Evolutionary conservation across 2,329 filamentous ascomycete species (phyloP), one percentile per base, ranked within the genome.

Genomic region (Colletotrichum australisinense): DNA sequence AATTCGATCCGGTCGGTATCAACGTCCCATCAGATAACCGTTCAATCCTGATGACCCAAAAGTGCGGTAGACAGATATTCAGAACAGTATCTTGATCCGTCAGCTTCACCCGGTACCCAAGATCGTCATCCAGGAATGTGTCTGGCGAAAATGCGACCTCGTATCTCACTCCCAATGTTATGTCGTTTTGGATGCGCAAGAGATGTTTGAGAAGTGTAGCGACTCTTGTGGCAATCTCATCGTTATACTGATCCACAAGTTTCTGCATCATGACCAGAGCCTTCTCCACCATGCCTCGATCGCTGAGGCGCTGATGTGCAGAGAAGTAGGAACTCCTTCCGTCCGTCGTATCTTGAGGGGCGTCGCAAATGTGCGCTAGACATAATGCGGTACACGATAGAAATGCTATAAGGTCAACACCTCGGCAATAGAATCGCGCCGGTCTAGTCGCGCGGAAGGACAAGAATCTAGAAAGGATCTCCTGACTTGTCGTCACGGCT

Each of bases 261-360:
- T 75, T 69, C 14, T 80, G 75, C 78, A 86, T 84, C 53, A 75
- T 80, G 59, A 81, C 80, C 9, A 82, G 78, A 1, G 77, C 78
- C 30, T 81, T 78, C 65, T 85, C 83, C 30, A 85, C 77, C 73
- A 84, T 80, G 5, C 78, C 84, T 16, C 84, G 81, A 74, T 86
- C 85, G 22, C 78, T 77, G 6, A 79, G 77, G 1, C 80, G 79
- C 72, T 86, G 85, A 74, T 86, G 83, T 5, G 78, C 77, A 0
- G 86, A 77, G 16, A 80, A 69, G 32, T 83, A 7, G 8, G 35
- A 12, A 0, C 30, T 56, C 19, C 38, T 57, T 12, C 3, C 19
- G 12, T 26, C 26, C 4, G 49, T 9, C 2, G 14, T 11, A 66
- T 24, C 58, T 28, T 28, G 73, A 67, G 56, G 69, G 66, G 80